These are phyloP conservation scores for Excoecaria agallocha DNA, from an alignment of 345 rosid species.

Conservation along the genomic window DNA sequence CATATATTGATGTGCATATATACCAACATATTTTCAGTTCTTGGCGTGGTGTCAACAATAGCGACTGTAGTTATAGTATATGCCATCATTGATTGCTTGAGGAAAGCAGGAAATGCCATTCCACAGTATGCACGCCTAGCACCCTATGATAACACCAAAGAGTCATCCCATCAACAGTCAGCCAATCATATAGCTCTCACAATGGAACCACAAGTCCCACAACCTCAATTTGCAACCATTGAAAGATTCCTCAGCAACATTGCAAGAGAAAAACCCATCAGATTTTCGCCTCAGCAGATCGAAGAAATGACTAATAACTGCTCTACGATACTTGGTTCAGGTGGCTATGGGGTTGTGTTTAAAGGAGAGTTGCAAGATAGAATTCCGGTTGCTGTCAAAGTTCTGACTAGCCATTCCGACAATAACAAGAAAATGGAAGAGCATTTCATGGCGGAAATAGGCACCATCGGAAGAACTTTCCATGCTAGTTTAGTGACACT, in stretches of 20 bases:
- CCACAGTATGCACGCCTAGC: slow-evolving; percentile 22
- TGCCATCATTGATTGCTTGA: slow-evolving; percentile 25
- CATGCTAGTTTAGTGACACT: slow-evolving; percentile 38
- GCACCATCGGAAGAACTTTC: slow-evolving; percentile 40
- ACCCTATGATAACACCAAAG: background rate
- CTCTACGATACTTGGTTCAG: slow-evolving; percentile 26
- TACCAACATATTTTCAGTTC: slow-evolving; percentile 2
- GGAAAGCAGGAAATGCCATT: slow-evolving; percentile 25
- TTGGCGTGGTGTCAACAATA: slow-evolving; percentile 8
- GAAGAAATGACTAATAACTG: slow-evolving; percentile 18
- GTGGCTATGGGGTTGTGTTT: slow-evolving; percentile 33
- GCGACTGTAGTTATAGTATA: slow-evolving; percentile 18
- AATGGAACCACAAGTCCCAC: background rate
- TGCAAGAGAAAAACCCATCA: slow-evolving; percentile 27
- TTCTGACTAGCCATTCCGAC: slow-evolving; percentile 9
- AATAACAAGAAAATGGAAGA: slow-evolving; percentile 26
- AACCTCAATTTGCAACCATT: slow-evolving; percentile 16
- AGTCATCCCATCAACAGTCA: background rate
- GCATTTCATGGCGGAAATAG: slow-evolving; percentile 43
- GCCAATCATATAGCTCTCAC: background rate
- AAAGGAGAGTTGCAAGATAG: slow-evolving; percentile 24
- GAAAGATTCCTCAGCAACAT: slow-evolving; percentile 23
- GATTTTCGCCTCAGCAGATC: slow-evolving; percentile 27
- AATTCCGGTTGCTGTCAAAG: slow-evolving; percentile 24
- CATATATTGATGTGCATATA: background rate